A percentile compares a stretch with the other conserved stretches of the same genome.
phyloP scores from a whole-genome alignment of 2,329 filamentous ascomycete genomes.

The Cytospora chrysosperma region DNA sequence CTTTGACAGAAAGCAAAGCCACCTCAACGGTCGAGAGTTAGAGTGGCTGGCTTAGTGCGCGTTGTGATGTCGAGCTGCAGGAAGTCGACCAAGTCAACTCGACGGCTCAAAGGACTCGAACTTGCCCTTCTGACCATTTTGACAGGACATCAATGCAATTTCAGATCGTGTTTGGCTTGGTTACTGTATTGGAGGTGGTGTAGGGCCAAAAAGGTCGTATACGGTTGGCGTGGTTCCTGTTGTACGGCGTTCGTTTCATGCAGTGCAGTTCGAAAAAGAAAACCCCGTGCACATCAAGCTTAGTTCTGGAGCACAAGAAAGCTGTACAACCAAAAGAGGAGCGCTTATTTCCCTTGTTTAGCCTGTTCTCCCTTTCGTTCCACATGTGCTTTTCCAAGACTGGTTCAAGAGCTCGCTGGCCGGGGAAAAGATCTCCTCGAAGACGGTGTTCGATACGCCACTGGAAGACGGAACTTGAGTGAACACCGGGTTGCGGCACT shows the following conservation, averaged over 20 bases:
- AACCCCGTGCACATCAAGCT: slow-evolving; percentile 1
- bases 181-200: neutral
- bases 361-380: neutral
- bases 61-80: neutral
- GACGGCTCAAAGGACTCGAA: too few relatives aligned
- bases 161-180: neutral
- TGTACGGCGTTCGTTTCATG: slow-evolving; percentile 3
- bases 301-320: neutral
- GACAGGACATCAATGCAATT: neutral
- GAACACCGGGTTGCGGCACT: neutral
- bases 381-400: neutral
- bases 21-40: neutral
- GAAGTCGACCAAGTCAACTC: neutral
- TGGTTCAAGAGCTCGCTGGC: neutral
- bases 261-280: slow-evolving; percentile 6
- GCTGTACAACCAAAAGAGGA: neutral
- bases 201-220: slow-evolving; percentile 7
- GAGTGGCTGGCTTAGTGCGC: slow-evolving; percentile 1
- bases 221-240: slow-evolving; percentile 10
- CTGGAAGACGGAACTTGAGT: slow-evolving; percentile 17
- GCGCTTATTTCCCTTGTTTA: neutral
- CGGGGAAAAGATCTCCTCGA: neutral
- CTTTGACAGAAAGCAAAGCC: neutral
- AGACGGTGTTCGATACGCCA: slow-evolving; percentile 1
- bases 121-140: neutral